Base-by-base conservation (phyloP, 1,284 basidiomycete genomes). In the Trametes pubescens region DNA sequence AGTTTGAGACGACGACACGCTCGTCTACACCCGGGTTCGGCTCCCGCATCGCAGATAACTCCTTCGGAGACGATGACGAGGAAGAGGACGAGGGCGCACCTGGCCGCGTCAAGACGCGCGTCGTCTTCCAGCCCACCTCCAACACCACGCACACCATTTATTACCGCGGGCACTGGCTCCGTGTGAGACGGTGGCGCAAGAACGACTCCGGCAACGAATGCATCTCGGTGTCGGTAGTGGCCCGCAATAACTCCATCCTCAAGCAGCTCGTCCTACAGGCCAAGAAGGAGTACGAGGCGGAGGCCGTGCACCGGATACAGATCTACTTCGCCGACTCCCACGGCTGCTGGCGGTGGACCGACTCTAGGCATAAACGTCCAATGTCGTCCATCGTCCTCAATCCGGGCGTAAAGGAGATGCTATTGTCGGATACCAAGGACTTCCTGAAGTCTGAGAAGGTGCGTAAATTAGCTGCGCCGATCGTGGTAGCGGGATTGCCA, bases 281-380 rank as follows among this genome's bases (percentile, higher is more conserved):
- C n/a, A 93, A 93, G 81, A 86, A 85, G 72, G 90, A 92, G 72
- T 93, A 93, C 72, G 92, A 93, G 76, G 90, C 90, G 0, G 91
- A 93, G 73, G 87, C 90, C 43, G 85, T 93, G 40, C 91, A 93
- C 72, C 85, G 91, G 51, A 91, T 93, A 68, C 90, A 93, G 75
- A 92, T 93, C 40, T 93, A 92, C 74, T 92, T 93, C 73, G 92
- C 92, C 14, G 91, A 92, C 75, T 89, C 89, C n/a, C 90, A 93
- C 75, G 92, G 91, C 32, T 87, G 86, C 56, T 93, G 92, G 92
- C 81, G 91, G 53, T 93, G 90, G 89, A 92, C 90, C 0, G 91
- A 93, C 74, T 91, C 89, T 16, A 81, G 91, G 47, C 91, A 92
- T 76, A 93, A 93, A 76, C 85, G 91, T 32, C 91, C 92, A 16